These are phyloP conservation scores for Solanum chmielewskii DNA, from an alignment of 257 asterid species.

Conservation along the genomic window DNA sequence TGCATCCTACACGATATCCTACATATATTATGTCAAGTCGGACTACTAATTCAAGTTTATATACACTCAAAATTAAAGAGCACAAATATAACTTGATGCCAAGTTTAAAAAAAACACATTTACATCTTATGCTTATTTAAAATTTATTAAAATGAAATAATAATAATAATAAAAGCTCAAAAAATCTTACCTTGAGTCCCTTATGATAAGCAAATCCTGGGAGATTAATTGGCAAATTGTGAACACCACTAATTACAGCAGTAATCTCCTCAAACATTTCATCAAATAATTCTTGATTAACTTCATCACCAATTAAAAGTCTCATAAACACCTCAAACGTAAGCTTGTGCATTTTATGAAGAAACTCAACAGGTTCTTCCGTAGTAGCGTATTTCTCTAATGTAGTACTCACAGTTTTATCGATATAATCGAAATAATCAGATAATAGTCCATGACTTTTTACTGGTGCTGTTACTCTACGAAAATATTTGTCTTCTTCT, in stretches of 20 bases:
- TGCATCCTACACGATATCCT: too few relatives aligned
- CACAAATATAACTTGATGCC: too few relatives aligned
- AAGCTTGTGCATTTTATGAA: not conserved
- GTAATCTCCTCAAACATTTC: not conserved
- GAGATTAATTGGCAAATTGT: not conserved
- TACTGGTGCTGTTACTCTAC: not conserved
- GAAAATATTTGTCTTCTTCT: not conserved
- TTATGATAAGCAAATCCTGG: not conserved
- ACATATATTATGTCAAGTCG: fast-evolving
- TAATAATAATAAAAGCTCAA: not conserved
- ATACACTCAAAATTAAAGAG: too few relatives aligned
- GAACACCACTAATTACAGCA: not conserved
- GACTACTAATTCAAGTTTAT: too few relatives aligned
- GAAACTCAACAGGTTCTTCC: not conserved
- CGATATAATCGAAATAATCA: not conserved
- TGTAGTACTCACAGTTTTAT: not conserved
- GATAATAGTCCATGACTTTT: not conserved
- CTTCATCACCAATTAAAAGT: not conserved
- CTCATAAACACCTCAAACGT: not conserved
- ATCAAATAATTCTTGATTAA: not conserved
- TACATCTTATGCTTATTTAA: too few relatives aligned
- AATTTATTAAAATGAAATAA: too few relatives aligned
- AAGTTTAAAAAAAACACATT: too few relatives aligned
- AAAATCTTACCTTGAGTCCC: not conserved
- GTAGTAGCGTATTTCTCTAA: not conserved